Conservation (phyloP, 441 rosid species). For the Macaranga tanarius region DNA sequence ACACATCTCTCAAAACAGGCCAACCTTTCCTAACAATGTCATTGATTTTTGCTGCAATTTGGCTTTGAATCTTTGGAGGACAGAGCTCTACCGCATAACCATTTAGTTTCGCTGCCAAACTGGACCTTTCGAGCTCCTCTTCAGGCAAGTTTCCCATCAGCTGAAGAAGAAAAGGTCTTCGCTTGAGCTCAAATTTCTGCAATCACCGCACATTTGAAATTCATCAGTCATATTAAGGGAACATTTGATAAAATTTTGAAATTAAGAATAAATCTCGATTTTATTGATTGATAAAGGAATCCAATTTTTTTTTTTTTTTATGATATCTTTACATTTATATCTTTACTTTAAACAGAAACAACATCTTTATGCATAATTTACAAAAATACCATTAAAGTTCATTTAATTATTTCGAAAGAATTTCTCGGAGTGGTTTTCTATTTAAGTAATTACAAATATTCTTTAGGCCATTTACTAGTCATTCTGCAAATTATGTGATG, state of each 20-base stretch:
- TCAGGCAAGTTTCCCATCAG: conserved; percentile 72
- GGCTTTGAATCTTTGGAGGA: conserved; percentile 52
- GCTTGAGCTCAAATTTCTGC: conserved; percentile 93
- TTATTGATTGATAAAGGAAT: too few species aligned
- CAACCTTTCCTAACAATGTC: conserved; percentile 75
- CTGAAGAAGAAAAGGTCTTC: conserved; percentile 65
- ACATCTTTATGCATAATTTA: too few species aligned
- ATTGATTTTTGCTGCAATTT: conserved; percentile 60
- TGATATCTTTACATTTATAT: too few species aligned
- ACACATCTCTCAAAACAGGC: conserved; percentile 65
- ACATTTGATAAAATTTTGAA: neutral
- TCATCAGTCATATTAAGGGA: neutral
- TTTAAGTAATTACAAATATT: neutral
- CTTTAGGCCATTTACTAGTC: neutral
- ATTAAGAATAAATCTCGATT: neutral
- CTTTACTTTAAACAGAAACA: too few species aligned
- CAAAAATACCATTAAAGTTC: too few species aligned
- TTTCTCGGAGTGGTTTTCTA: neutral
- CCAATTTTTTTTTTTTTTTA: neutral
- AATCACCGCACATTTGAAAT: conserved; percentile 10
- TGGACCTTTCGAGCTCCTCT: conserved; percentile 78
- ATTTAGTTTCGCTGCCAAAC: conserved; percentile 63
- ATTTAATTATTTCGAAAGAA: too few species aligned
- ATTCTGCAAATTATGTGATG: too few species aligned
- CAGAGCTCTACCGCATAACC: conserved; percentile 86